A percentile compares a stretch with the other conserved stretches of the same genome.
Conservation (phyloP, 306 rosid species). For the Datisca glomerata region DNA sequence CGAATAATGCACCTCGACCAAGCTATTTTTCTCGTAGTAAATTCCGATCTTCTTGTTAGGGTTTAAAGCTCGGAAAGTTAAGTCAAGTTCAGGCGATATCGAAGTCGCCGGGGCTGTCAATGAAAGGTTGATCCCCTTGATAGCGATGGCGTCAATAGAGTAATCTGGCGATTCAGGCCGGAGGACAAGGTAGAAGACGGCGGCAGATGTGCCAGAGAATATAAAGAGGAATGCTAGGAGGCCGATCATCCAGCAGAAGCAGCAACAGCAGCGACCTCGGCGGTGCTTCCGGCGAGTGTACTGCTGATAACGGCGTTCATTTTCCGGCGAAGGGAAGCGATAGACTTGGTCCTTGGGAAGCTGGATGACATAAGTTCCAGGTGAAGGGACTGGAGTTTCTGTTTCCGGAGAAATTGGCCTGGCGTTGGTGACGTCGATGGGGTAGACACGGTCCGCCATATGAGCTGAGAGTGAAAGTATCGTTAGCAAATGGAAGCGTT, state of each 20-base stretch:
- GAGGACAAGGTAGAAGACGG: slow-evolving; percentile 45
- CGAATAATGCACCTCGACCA: slow-evolving; percentile 25
- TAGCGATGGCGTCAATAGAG: slow-evolving; percentile 31
- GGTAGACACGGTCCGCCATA: slow-evolving; percentile 77
- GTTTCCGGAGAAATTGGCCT: slow-evolving; percentile 9
- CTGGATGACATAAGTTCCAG: slow-evolving; percentile 56
- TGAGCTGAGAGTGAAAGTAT: not conserved
- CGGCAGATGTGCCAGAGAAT: slow-evolving; percentile 32
- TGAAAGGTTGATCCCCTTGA: slow-evolving; percentile 38
- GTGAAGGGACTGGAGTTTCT: slow-evolving; percentile 33
- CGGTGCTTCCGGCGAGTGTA: slow-evolving; percentile 24
- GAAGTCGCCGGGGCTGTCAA: slow-evolving; percentile 9
- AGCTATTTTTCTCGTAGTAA: slow-evolving; percentile 37
- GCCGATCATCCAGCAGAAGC: slow-evolving; percentile 34
- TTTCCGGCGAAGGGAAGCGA: slow-evolving; percentile 79
- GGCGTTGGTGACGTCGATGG: slow-evolving; percentile 24
- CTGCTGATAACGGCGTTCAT: slow-evolving; percentile 30
- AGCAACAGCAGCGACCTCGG: slow-evolving; percentile 26
- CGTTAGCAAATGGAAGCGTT: too few relatives aligned
- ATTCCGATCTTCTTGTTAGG: slow-evolving; percentile 67
- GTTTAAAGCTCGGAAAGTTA: slow-evolving; percentile 37
- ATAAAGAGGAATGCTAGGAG: slow-evolving; percentile 17
- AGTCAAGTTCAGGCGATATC: slow-evolving; percentile 38
- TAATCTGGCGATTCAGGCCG: slow-evolving; percentile 47
- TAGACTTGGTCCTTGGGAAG: slow-evolving; percentile 69